These are phyloP conservation scores for Sugiyamaella qingdaonensis DNA, from an alignment of 805 yeast species.

Conservation along the genomic window DNA sequence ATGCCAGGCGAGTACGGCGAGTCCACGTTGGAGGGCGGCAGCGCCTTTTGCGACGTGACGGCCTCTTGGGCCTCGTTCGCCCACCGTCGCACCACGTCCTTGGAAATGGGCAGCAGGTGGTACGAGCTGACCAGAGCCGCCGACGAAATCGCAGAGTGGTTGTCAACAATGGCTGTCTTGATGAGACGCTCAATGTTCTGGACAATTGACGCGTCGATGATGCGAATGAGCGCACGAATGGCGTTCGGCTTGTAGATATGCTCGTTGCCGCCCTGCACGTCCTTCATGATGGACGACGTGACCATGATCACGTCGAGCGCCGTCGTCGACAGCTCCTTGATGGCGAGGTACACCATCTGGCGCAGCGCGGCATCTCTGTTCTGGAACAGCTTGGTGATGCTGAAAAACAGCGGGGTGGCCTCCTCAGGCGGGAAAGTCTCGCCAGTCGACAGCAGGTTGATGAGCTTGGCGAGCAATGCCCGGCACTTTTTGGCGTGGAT, in stretches of 20 bases:
- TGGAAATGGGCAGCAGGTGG: slow-evolving; percentile 83
- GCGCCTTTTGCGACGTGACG: slow-evolving; percentile 54
- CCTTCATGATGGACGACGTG: slow-evolving; percentile 96
- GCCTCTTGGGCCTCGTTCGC: slow-evolving; percentile 92
- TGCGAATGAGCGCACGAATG: slow-evolving; percentile 83
- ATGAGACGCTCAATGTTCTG: slow-evolving; percentile 89
- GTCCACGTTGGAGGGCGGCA: slow-evolving; percentile 24
- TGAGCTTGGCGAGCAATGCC: slow-evolving; percentile 69
- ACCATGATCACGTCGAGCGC: slow-evolving; percentile 96
- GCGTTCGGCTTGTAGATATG: slow-evolving; percentile 89
- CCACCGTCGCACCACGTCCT: slow-evolving; percentile 90
- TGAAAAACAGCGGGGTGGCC: slow-evolving; percentile 88
- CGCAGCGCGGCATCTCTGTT: slow-evolving; percentile 82
- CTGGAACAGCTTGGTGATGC: slow-evolving; percentile 91
- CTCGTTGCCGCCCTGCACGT: slow-evolving; percentile 80
- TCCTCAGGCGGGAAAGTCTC: slow-evolving; percentile 84
- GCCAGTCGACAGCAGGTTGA: slow-evolving; percentile 79
- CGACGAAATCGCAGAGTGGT: slow-evolving; percentile 78
- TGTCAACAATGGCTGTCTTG: slow-evolving; percentile 89
- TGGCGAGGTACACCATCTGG: slow-evolving; percentile 89
- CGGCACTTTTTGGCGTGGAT: slow-evolving; percentile 87
- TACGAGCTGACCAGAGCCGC: slow-evolving; percentile 94
- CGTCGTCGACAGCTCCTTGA: slow-evolving; percentile 79
- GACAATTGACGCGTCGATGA: slow-evolving; percentile 78
- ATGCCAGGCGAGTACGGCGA: slow-evolving; percentile 30